Evolutionary conservation across 805 yeast species (phyloP), one percentile per base, ranked within the genome.

Genomic region (Starmerella bombi): DNA sequence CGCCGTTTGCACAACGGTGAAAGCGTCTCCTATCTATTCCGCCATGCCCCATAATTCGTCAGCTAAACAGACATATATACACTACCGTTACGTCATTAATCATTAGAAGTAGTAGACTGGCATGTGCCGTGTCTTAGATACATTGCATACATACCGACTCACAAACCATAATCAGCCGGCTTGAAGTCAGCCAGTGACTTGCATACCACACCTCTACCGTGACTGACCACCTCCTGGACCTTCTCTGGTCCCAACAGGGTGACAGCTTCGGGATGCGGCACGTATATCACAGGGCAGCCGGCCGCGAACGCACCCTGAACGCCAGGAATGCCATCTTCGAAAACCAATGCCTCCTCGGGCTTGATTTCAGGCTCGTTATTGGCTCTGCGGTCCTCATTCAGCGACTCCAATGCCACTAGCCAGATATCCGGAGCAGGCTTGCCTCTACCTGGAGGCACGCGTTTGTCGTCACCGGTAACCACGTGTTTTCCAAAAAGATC

Each of bases 1-100:
- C 75, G 98, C 62, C 74, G 98, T 55, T 69, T 91, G 53, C 98
- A 91, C 60, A 88, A 91, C 58, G 98, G 98, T 56, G 98, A 91
- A 64, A 77, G 88, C 59, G 85, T 86, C 31, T 80, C 93, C 2
- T 88, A 84, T 61, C 66, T 86, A 53, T 88, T 86, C 65, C 42
- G 54, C 14, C 55, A 53, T 22, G 53, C 42, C 3, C 48, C 50
- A 7, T 50, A 37, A 33, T n/a, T n/a, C n/a, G n/a, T n/a, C n/a
- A n/a, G n/a, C n/a, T n/a, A n/a, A n/a, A n/a, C n/a, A n/a, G n/a
- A n/a, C n/a, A n/a, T n/a, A n/a, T n/a, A n/a, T n/a, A n/a, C n/a
- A n/a, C n/a, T n/a, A n/a, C n/a, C n/a, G n/a, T n/a, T n/a, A n/a
- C n/a, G n/a, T n/a, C n/a, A n/a, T n/a, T n/a, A n/a, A n/a, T n/a